Base-by-base conservation (phyloP, 2,329 filamentous ascomycete genomes). In the Aureobasidium mangrovei region DNA sequence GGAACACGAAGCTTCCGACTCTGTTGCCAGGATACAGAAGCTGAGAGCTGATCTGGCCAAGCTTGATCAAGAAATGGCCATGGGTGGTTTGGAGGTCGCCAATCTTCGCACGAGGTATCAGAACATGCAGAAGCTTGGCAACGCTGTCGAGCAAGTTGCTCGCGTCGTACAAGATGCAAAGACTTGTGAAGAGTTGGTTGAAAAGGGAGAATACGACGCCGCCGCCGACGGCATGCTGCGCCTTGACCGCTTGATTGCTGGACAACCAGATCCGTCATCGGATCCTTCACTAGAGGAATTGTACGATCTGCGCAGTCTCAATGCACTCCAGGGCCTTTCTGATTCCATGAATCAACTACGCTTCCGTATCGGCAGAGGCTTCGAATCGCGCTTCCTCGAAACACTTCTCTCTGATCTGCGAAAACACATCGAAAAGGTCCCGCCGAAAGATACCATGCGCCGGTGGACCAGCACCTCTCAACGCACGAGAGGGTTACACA, bases 1-100 rank as follows among this genome's bases (percentile, higher is more conserved):
- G 8, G 91, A 98, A 67, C 85, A 85, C 0, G 93, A 98, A 69
- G 91, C 93, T 5, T 86, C 90, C 8, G 88, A 94, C 55, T 97
- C 91, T 2, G 91, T 98, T 2, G 78, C 85, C 7, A 83, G 87
- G 58, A 98, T 98, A 56, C 89, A 90, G 65, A 77, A 79, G 0
- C 68, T 98, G 39, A 79, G 93, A 56, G 81, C 83, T 62, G 91
- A 97, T 64, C 74, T 98, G 0, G 78, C 84, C 56, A 82, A 82
- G 38, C 76, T 98, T 4, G 93, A 98, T 65, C 78, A 86, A 54
- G 89, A 96, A 61, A 88, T 97, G 69, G 91, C 90, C 1, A 74
- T 88, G 3, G 88, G 83, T 31, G 93, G 93, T 0, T 69, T 98
- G 31, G 85, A 93, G 61, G 85, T 96, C 54, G 84, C 95, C 3